A percentile compares a stretch with the other conserved stretches of the same genome.
Conservation (phyloP, 768 basidiomycete genomes). For the Mycena venus region DNA sequence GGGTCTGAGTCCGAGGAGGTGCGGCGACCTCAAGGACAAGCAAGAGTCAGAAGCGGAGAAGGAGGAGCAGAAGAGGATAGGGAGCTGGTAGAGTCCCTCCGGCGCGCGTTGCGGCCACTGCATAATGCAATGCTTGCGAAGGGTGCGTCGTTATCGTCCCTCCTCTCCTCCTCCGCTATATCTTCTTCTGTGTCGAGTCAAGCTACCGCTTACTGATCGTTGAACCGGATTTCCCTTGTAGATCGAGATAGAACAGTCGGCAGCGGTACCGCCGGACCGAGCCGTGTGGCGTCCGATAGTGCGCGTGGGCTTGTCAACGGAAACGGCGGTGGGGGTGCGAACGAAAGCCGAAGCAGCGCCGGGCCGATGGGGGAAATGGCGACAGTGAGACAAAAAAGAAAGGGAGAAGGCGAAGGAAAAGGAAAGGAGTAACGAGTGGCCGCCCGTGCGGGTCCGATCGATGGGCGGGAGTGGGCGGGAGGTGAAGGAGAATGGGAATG, state of each 20-base stretch:
- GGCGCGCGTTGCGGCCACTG: neutral
- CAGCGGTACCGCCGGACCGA: neutral
- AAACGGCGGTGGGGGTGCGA: too few species aligned
- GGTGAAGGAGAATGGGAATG: neutral
- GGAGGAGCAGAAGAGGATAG: neutral
- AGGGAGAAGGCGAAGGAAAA: neutral
- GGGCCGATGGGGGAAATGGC: too few species aligned
- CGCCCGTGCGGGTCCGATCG: neutral
- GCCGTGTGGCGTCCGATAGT: too few species aligned
- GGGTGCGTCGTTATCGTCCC: neutral
- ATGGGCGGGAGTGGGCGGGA: neutral
- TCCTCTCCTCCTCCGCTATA: neutral
- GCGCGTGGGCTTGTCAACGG: neutral
- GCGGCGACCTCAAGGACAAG: too few species aligned
- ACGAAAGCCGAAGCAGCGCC: too few species aligned
- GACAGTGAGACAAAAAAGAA: too few species aligned
- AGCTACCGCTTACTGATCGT: too few species aligned
- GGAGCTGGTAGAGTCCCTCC: neutral
- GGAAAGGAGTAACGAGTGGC: neutral
- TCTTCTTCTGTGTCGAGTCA: neutral
- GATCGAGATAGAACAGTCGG: neutral
- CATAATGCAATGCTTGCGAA: neutral
- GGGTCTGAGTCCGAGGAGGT: too few species aligned
- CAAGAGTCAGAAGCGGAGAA: too few species aligned
- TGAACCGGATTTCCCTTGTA: too few species aligned